Conservation (phyloP, 148 eudicot species). For the Persicaria tinctoria region DNA sequence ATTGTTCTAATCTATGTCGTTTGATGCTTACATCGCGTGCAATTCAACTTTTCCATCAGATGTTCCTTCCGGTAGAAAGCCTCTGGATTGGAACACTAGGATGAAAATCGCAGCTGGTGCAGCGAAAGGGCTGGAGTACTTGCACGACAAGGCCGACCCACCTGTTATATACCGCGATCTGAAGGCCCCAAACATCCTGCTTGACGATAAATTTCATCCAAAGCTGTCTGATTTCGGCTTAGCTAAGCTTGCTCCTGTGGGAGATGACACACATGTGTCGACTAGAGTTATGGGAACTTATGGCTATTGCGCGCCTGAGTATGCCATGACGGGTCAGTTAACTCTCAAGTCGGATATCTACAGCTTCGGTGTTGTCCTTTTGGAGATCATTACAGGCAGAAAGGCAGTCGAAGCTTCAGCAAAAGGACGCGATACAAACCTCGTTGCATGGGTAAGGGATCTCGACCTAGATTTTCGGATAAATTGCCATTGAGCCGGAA, state of each 20-base stretch:
- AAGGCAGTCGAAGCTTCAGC: constrained; percentile 51
- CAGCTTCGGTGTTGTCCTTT: constrained; percentile 36
- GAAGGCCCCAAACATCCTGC: constrained; percentile 23
- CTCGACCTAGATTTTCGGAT: background rate
- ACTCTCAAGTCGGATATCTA: constrained; percentile 24
- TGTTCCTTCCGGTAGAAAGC: constrained; percentile 7
- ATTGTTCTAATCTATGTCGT: background rate
- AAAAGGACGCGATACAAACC: constrained; percentile 47
- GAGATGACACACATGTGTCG: constrained; percentile 24
- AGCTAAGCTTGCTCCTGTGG: constrained; percentile 23
- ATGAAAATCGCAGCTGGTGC: constrained; percentile 26
- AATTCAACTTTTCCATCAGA: constrained; percentile 5
- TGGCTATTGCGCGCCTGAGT: constrained; percentile 19
- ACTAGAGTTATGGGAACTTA: constrained; percentile 19
- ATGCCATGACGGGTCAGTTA: constrained; percentile 21
- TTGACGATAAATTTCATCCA: constrained; percentile 16
- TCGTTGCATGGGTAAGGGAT: constrained; percentile 62
- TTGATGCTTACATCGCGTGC: background rate
- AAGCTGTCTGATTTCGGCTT: constrained; percentile 27
- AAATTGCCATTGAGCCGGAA: background rate
- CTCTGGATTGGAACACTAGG: constrained; percentile 25
- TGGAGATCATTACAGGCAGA: constrained; percentile 71
- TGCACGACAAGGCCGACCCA: constrained; percentile 23
- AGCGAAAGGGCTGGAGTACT: constrained; percentile 22
- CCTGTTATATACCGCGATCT: constrained; percentile 21